A percentile compares a stretch with the other conserved stretches of the same genome.
These are phyloP conservation scores for Lentinula sp. DNA, from an alignment of 768 basidiomycete species.

Conservation along the genomic window DNA sequence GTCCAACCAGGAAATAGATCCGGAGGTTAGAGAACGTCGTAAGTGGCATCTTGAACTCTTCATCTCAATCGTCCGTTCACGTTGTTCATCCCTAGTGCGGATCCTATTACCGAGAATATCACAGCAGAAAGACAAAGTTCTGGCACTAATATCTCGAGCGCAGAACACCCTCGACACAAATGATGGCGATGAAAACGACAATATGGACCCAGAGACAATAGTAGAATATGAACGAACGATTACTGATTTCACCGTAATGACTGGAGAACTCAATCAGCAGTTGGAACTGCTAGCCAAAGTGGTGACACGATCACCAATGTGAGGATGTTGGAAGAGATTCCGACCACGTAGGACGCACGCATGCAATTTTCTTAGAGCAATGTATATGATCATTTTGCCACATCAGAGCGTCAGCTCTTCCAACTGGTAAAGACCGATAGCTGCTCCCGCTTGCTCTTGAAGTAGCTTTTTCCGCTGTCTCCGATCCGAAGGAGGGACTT, in stretches of 20 bases:
- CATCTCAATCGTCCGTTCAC: not conserved
- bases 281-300: not conserved
- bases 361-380: not conserved
- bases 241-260: not conserved
- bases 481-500: slow-evolving; percentile 36
- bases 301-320: not conserved
- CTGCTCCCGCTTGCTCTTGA: slow-evolving; percentile 45
- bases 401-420: slow-evolving; percentile 61
- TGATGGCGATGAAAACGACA: not conserved
- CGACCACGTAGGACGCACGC: not conserved
- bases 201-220: not conserved
- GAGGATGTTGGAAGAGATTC: not conserved
- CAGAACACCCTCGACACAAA: not conserved
- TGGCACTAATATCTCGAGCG: not conserved
- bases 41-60: not conserved
- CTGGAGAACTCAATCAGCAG: not conserved
- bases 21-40: not conserved
- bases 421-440: slow-evolving; percentile 62
- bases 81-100: not conserved
- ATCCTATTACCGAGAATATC: not conserved
- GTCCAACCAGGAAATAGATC: not conserved
- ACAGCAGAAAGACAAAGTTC: not conserved
- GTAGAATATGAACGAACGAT: not conserved
- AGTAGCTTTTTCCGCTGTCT: slow-evolving; percentile 45
- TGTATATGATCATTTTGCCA: not conserved